Percentiles rank a stretch among this genome's conserved stretches.
Conservation (phyloP, 1,284 basidiomycete genomes). For the Malassezia yamatoensis region DNA sequence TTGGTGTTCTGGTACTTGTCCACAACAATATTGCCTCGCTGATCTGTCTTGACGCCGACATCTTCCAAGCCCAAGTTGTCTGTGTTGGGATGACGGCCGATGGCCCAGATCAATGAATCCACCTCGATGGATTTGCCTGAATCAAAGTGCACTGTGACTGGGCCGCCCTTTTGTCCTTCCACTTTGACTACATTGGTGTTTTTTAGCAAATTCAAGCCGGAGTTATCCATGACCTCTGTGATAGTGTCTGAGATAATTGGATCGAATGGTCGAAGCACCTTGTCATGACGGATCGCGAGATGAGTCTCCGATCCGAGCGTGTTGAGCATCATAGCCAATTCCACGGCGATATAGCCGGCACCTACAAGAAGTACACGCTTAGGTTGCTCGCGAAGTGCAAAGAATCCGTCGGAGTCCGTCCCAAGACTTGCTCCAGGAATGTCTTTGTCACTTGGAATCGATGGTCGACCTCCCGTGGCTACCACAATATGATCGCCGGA, state of each 20-base stretch:
- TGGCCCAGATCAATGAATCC: slow-evolving; percentile 84
- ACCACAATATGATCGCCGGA: slow-evolving; percentile 50
- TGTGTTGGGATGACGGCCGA: slow-evolving; percentile 76
- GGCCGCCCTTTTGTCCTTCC: slow-evolving; percentile 52
- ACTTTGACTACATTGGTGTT: slow-evolving; percentile 65
- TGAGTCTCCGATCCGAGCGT: slow-evolving; percentile 63
- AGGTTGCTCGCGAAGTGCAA: slow-evolving; percentile 78
- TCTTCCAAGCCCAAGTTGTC: slow-evolving; percentile 67
- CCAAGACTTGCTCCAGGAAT: slow-evolving; percentile 84
- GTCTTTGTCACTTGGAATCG: slow-evolving; percentile 64
- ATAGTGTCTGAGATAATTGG: slow-evolving; percentile 73
- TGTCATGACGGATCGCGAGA: slow-evolving; percentile 76
- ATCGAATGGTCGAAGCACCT: slow-evolving; percentile 85
- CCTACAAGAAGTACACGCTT: slow-evolving; percentile 87
- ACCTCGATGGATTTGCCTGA: slow-evolving; percentile 69
- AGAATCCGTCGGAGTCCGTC: slow-evolving; percentile 91
- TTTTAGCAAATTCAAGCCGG: slow-evolving; percentile 77
- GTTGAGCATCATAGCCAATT: slow-evolving; percentile 51
- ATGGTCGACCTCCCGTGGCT: slow-evolving; percentile 76
- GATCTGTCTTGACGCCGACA: slow-evolving; percentile 64
- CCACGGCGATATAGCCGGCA: slow-evolving; percentile 94
- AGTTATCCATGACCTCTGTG: slow-evolving; percentile 88
- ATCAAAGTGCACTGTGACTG: slow-evolving; percentile 41
- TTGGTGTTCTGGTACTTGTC: slow-evolving; percentile 74
- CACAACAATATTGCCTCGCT: slow-evolving; percentile 71